Evolutionary conservation across 2,329 filamentous ascomycete genomes (phyloP).

Genomic region (Fusarium devonianum): DNA sequence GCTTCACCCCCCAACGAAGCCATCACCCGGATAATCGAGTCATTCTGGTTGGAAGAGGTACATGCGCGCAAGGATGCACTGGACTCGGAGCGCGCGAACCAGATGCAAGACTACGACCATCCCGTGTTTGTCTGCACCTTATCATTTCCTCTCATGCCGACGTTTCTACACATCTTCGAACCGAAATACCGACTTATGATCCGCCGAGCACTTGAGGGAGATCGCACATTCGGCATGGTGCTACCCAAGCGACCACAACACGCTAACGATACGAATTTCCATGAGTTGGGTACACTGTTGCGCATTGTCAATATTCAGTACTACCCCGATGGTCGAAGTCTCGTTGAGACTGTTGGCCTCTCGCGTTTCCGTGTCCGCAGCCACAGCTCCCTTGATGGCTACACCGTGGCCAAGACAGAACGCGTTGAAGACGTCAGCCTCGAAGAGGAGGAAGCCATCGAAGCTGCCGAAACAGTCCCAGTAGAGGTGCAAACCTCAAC

Average conservation of each 20-base stretch:
- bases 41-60: slow-evolving; percentile 74
- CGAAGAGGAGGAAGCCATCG: slow-evolving; percentile 78
- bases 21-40: slow-evolving; percentile 68
- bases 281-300: slow-evolving; percentile 79
- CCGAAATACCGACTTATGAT: slow-evolving; percentile 93
- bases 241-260: slow-evolving; percentile 65
- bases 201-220: slow-evolving; percentile 74
- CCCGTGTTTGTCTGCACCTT: slow-evolving; percentile 84
- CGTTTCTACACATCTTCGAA: slow-evolving; percentile 90
- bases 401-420: slow-evolving; percentile 77
- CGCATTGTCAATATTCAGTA: slow-evolving; percentile 77
- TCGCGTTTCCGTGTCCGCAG: slow-evolving; percentile 77
- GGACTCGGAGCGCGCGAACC: slow-evolving; percentile 63
- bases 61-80: slow-evolving; percentile 63
- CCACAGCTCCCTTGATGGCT: slow-evolving; percentile 74
- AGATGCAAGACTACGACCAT: slow-evolving; percentile 64
- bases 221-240: slow-evolving; percentile 85
- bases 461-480: slow-evolving; percentile 65
- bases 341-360: slow-evolving; percentile 79
- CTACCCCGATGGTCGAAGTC: slow-evolving; percentile 79
- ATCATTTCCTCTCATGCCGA: slow-evolving; percentile 82
- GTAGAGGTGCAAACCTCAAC: slow-evolving; percentile 1
- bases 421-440: slow-evolving; percentile 82
- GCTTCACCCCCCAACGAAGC: slow-evolving; percentile 65
- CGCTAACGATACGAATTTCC: slow-evolving; percentile 57